A percentile compares a stretch with the other conserved stretches of the same genome.
These are phyloP conservation scores for Paspalum notatum DNA, from an alignment of 176 grass and related monocot genomes.

Conservation along the genomic window DNA sequence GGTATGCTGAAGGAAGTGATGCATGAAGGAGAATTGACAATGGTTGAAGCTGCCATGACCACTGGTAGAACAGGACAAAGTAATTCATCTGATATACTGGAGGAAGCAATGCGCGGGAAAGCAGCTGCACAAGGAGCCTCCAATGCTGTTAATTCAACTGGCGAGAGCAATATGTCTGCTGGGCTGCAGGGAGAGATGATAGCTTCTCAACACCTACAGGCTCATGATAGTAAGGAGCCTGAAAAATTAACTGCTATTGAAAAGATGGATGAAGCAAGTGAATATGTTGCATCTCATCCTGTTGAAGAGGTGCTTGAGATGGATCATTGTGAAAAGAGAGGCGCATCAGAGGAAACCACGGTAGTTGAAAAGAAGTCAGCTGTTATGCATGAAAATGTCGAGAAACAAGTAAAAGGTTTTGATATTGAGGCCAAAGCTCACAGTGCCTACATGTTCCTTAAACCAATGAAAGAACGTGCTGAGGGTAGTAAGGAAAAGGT, in stretches of 20 bases:
- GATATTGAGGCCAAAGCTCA: conserved; percentile 37
- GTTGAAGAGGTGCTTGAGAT: conserved; percentile 16
- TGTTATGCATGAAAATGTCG: conserved; percentile 37
- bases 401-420: conserved; percentile 34
- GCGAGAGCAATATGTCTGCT: conserved; percentile 37
- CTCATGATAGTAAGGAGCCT: conserved; percentile 30
- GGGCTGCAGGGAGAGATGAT: conserved; percentile 43
- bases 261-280: conserved; percentile 28
- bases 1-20: conserved; percentile 34
- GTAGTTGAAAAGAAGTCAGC: conserved; percentile 34
- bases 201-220: conserved; percentile 17
- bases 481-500: conserved; percentile 46
- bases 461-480: conserved; percentile 37
- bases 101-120: conserved; percentile 29
- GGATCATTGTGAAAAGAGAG: conserved; percentile 28
- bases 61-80: background rate
- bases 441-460: conserved; percentile 30
- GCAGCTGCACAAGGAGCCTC: background rate
- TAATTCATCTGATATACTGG: background rate
- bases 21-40: conserved; percentile 30
- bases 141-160: conserved; percentile 33
- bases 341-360: conserved; percentile 26
- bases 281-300: conserved; percentile 18
- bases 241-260: conserved; percentile 25
- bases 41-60: conserved; percentile 21